Base-by-base conservation (phyloP, 192 early-diverging fungal genomes). In the Funneliformis mosseae region DNA sequence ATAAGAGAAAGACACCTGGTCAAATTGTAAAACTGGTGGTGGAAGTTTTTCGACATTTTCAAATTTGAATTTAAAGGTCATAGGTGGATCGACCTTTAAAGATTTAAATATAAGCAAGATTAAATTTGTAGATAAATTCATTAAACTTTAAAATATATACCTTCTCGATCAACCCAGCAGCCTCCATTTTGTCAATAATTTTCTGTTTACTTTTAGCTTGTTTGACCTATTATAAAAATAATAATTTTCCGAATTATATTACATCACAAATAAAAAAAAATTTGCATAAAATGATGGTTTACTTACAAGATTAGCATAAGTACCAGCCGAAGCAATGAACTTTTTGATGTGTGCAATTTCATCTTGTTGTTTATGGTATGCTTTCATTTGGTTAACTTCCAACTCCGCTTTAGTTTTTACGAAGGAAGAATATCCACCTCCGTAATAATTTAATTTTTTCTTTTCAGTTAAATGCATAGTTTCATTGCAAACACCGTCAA, bases 161-260 rank as follows among this genome's bases (percentile, higher is more conserved):
- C 89, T 97, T 96, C 81, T 99, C 98, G 68, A 99, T 92, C 72
- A 99, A 88, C 81, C 98, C 98, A 79, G 92, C 98, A 79, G 97
- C 98, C 88, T 97, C 95, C 98, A 99, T 99, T 90, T 99, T 99
- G 89, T 99, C 98, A 62, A 99, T 92, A 86, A 98, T 99, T 94
- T 99, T 99, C 84, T 98, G 98, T 85, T 96, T 94, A 46, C 95
- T 96, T 90, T 99, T 98, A 74, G 98, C 98, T 88, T 99, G 98
- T 68, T 95, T 90, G 70, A 86, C 85, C 77, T 41, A 55, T 55
- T 55, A 18, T 3, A 55, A 5, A n/a, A 18, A 45, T 45, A 45
- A 55, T 18, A 55, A 18, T 55, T 55, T 14, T 48, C 14, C 14
- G 12, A 55, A 55, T 55, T 55, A 55, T 55, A 55, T 0, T 55